Conservation (phyloP, 2,329 filamentous ascomycete genomes). For the Biscogniauxia marginata region DNA sequence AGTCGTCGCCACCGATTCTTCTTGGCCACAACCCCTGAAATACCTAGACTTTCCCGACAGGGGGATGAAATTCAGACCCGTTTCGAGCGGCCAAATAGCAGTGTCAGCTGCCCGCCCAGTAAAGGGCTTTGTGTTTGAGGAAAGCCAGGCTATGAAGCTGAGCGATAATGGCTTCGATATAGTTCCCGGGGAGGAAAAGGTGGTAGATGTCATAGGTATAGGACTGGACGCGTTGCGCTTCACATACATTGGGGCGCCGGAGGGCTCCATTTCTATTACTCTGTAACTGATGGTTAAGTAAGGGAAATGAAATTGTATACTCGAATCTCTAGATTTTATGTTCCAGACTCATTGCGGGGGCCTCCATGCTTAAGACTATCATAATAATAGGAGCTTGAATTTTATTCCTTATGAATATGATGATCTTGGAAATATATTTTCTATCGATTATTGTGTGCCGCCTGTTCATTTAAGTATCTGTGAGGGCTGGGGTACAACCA, state of each 20-base stretch:
- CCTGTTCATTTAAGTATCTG: too few relatives aligned
- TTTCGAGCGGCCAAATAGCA: constrained; percentile 26
- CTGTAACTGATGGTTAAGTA: neutral
- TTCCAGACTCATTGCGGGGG: too few relatives aligned
- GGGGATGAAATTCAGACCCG: constrained; percentile 34
- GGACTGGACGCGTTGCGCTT: constrained; percentile 20
- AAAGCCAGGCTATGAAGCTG: constrained; percentile 43
- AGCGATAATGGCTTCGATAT: constrained; percentile 60
- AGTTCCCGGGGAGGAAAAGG: constrained; percentile 43
- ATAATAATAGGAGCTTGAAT: too few relatives aligned
- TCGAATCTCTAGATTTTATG: too few relatives aligned
- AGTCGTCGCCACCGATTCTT: constrained; percentile 46
- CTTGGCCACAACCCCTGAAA: constrained; percentile 64
- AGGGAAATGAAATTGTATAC: too few relatives aligned
- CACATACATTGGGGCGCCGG: constrained; percentile 26
- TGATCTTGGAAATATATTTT: too few relatives aligned
- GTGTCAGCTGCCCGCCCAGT: constrained; percentile 46
- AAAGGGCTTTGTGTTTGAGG: constrained; percentile 56
- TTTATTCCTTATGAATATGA: too few relatives aligned
- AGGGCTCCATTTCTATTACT: neutral
- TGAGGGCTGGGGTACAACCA: too few relatives aligned
- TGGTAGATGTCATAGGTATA: constrained; percentile 26
- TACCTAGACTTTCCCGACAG: constrained; percentile 52
- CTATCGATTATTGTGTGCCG: too few relatives aligned
- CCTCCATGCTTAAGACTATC: too few relatives aligned